Conservation (phyloP, 1,284 basidiomycete species). For the Polyporus tsugae region DNA sequence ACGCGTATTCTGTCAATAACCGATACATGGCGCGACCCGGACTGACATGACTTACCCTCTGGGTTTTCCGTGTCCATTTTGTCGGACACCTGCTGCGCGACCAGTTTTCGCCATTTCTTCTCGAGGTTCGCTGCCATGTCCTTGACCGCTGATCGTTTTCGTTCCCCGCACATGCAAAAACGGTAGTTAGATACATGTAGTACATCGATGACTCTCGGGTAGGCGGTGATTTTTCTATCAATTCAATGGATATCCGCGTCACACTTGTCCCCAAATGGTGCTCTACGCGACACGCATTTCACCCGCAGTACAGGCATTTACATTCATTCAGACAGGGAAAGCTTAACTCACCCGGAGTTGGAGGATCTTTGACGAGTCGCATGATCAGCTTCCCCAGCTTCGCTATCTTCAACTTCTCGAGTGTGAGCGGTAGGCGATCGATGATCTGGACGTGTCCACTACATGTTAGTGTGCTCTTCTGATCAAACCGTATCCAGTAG, state of each 20-base stretch:
- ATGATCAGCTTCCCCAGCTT: constrained; percentile 82
- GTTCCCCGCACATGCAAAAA: constrained; percentile 38
- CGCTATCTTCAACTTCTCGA: constrained; percentile 70
- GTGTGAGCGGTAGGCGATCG: constrained; percentile 78
- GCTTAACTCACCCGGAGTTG: constrained; percentile 69
- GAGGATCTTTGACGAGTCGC: constrained; percentile 73
- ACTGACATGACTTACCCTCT: constrained; percentile 79
- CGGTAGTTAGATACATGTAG: constrained; percentile 73
- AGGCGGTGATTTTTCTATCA: constrained; percentile 22
- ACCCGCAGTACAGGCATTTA: constrained; percentile 10
- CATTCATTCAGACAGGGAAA: constrained; percentile 7
- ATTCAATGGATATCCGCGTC: constrained; percentile 20
- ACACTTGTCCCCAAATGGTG: constrained; percentile 16
- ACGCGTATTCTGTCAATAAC: constrained; percentile 25
- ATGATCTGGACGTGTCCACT: constrained; percentile 61
- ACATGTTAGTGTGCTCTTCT: not conserved
- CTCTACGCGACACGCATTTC: constrained; percentile 9
- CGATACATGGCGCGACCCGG: constrained; percentile 35
- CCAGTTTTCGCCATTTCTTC: constrained; percentile 77
- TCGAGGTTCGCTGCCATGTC: constrained; percentile 89
- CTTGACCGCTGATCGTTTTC: constrained; percentile 74
- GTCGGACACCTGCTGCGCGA: constrained; percentile 47
- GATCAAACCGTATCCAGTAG: not conserved
- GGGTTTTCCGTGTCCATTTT: constrained; percentile 56
- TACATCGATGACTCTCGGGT: constrained; percentile 26